Evolutionary conservation across 306 rosid genomes (phyloP), one percentile per base, ranked within the genome.

Genomic region (Senna tora): DNA sequence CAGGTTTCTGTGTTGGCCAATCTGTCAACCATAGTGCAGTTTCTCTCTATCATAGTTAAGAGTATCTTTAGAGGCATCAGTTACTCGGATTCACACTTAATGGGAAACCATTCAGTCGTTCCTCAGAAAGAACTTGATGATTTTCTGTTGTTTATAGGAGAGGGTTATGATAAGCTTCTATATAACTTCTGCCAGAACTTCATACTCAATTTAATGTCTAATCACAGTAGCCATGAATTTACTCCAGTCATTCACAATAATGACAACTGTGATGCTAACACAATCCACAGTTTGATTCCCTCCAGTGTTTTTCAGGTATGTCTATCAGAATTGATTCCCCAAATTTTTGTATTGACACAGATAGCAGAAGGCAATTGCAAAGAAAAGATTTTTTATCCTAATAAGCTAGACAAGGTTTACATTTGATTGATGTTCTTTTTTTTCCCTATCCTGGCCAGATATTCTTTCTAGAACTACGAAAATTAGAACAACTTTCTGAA

Each of bases 1-100:
- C 84, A 84, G 65, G 79, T 90, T 72, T 84, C 93, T 42, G 19
- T 90, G 74, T 79, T 90, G 81, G 90, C 82, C 79, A 90, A 87
- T 73, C 21, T 84, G 22, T 84, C 91, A 75, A 74, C 87, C 0
- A n/a, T 86, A 16, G 69, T 67, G 74, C 77, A 78, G 36, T 73
- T 86, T 68, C 78, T 86, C 46, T 79, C 83, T 25, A 72, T 36
- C 71, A 77, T 79, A 75, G 78, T 82, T 36, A 43, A 72, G 63
- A 52, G 64, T 65, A 79, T 86, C 34, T 74, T 78, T 25, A 73
- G 69, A 67, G 71, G 53, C 60, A 43, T 8, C 16, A 59, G 25
- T 58, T 69, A 19, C 14, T 59, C n/a, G 34, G 80, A 77, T 50
- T 64, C 81, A 20, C 75, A 76, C 20, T 56, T 34, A 43, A 34